Evolutionary conservation across 2,329 filamentous ascomycete genomes (phyloP), one percentile per base, ranked within the genome.

Genomic region (Nothopassalora personata): DNA sequence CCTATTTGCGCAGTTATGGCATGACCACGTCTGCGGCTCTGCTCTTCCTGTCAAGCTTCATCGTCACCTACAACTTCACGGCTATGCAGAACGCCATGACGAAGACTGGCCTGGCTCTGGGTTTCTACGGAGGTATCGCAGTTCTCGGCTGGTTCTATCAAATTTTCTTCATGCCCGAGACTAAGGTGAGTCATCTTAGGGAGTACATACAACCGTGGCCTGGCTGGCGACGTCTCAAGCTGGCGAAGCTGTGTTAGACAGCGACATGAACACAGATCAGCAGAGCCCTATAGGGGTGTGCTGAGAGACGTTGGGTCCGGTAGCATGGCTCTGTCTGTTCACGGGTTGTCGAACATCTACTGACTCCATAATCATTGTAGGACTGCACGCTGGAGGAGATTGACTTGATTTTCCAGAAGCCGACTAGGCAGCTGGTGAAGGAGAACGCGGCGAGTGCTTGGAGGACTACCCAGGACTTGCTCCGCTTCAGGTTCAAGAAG

Each of bases 31-130:
- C 85, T 0, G 84, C 86, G 50, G 85, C 82, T 1, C 83, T 85
- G 62, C 78, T 90, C 5, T 90, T 89, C 81, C 78, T 90, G 23
- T 84, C 82, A 54, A 87, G 85, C 1, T 90, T 89, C 75, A 80
- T 89, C 65, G 86, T 90, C 54, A 90, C 87, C 9, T 90, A 89
- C 79, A 89, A 89, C 79, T 90, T 90, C 74, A 80, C 81, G 0
- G 78, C 79, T 9, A 90, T 90, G 87, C 83, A 87, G 71, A 71
- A 81, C 0, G 81, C 83, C n/a, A 87, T 90, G 81, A 82, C 79
- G 7, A 78, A 75, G 34, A 88, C 85, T 1, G 87, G 87, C 9
- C 76, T 90, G 0, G 79, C 83, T 0, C 79, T 90, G 0, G 87
- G 87, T 2, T 90, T 90, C 74, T 90, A 89, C 71, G 87, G 87